Evolutionary conservation across 2,329 filamentous ascomycete genomes (phyloP).

Genomic region (Botrytis porri): DNA sequence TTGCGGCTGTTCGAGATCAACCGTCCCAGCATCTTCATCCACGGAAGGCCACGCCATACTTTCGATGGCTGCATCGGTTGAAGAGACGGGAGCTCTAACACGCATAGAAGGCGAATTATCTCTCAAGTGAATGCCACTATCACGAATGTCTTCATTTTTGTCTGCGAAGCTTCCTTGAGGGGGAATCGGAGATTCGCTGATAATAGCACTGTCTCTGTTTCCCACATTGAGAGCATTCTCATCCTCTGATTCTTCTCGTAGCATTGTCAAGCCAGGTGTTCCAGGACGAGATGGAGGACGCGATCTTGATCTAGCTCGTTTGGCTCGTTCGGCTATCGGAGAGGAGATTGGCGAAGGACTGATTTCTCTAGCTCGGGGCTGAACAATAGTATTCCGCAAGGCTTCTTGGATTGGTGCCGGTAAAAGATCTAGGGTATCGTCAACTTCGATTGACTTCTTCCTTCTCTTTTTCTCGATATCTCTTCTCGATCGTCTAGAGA

Average conservation of each 20-base stretch:
- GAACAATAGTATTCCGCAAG: conserved; percentile 12
- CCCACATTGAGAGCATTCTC: conserved; percentile 17
- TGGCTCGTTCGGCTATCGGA: conserved; percentile 1
- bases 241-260: conserved; percentile 31
- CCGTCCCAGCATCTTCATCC: conserved; percentile 46
- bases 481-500: conserved; percentile 23
- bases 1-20: conserved; percentile 41
- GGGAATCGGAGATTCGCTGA: conserved; percentile 46
- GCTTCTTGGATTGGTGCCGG: conserved; percentile 18
- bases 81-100: conserved; percentile 32
- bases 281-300: conserved; percentile 23
- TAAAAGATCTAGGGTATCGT: conserved; percentile 4
- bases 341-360: conserved; percentile 7
- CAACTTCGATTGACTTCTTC: conserved; percentile 9
- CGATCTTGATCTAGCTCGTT: conserved; percentile 12
- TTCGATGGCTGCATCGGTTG: conserved; percentile 39
- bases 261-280: conserved; percentile 32
- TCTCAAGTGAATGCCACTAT: conserved; percentile 56
- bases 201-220: conserved; percentile 52
- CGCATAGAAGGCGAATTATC: conserved; percentile 42
- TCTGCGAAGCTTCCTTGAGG: conserved; percentile 35
- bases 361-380: neutral
- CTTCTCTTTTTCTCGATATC: conserved; percentile 23
- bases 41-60: conserved; percentile 42
- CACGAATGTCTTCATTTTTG: conserved; percentile 37